These are phyloP conservation scores for Paraleonurus japonicus DNA, from an alignment of 257 asterid genomes.

Conservation along the genomic window DNA sequence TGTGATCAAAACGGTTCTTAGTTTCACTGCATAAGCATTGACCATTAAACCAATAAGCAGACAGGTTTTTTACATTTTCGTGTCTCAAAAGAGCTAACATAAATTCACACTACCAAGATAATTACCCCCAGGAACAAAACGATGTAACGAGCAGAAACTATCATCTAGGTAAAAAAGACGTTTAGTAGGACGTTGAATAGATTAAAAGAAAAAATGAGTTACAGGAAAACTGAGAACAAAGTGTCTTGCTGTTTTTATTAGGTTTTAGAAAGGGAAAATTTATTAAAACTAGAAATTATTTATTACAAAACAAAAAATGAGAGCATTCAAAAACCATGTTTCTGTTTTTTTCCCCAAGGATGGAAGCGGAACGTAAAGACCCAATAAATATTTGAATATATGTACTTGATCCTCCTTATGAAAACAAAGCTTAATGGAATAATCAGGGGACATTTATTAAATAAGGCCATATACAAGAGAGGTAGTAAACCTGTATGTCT, in stretches of 20 bases:
- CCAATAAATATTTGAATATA: neutral
- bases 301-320: neutral
- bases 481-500: slow-evolving; percentile 62
- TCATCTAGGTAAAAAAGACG: neutral
- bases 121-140: neutral
- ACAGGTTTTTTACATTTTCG: neutral
- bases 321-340: neutral
- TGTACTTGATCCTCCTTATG: neutral
- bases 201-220: neutral
- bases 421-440: neutral
- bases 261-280: neutral
- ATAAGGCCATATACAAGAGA: slow-evolving; percentile 11
- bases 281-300: neutral
- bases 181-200: neutral
- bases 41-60: neutral
- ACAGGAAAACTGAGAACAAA: neutral
- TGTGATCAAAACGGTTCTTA: neutral
- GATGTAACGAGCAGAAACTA: neutral
- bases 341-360: neutral
- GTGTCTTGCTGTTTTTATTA: neutral
- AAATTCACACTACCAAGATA: neutral
- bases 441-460: neutral
- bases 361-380: neutral
- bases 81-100: neutral
- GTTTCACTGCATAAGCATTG: neutral